These are phyloP conservation scores for Fusarium sp. DNA, from an alignment of 2,329 filamentous ascomycete species.

Conservation along the genomic window DNA sequence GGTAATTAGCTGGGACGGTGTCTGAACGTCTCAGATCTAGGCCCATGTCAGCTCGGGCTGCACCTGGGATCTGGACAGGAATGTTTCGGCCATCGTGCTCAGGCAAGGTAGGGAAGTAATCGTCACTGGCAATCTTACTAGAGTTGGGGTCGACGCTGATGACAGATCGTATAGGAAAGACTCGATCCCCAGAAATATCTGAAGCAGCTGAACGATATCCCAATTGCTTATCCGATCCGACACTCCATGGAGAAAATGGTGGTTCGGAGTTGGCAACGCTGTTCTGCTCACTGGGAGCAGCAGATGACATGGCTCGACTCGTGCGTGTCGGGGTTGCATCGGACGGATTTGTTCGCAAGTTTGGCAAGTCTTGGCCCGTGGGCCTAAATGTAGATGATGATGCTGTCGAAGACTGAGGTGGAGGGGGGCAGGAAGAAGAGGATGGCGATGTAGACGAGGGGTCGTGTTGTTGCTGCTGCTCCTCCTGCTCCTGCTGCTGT, in stretches of 20 bases:
- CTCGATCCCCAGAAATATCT: constrained; percentile 67
- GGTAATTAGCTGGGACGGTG: constrained; percentile 43
- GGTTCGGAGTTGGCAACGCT: constrained; percentile 39
- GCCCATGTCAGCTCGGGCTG: constrained; percentile 50
- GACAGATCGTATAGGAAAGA: constrained; percentile 86
- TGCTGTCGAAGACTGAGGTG: constrained; percentile 27
- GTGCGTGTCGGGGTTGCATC: constrained; percentile 24
- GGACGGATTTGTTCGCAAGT: constrained; percentile 11
- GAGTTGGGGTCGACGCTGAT: constrained; percentile 75
- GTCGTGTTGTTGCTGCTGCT: constrained; percentile 1
- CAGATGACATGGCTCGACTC: constrained; percentile 31
- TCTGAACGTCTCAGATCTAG: constrained; percentile 48
- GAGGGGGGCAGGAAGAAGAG: constrained; percentile 6
- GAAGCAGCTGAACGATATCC: constrained; percentile 51
- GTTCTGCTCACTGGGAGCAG: constrained; percentile 38
- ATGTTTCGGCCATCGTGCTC: constrained; percentile 52
- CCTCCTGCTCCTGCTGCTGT: background rate
- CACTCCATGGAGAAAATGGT: constrained; percentile 59
- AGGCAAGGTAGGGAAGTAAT: constrained; percentile 55
- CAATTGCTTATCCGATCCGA: constrained; percentile 58
- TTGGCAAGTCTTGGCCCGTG: constrained; percentile 7
- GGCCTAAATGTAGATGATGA: constrained; percentile 30
- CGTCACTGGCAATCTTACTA: constrained; percentile 56
- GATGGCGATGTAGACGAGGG: background rate
- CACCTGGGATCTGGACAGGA: constrained; percentile 49